Evolutionary conservation across 2,329 filamentous ascomycete species (phyloP), one percentile per base, ranked within the genome.

Genomic region (Pyricularia grisea): DNA sequence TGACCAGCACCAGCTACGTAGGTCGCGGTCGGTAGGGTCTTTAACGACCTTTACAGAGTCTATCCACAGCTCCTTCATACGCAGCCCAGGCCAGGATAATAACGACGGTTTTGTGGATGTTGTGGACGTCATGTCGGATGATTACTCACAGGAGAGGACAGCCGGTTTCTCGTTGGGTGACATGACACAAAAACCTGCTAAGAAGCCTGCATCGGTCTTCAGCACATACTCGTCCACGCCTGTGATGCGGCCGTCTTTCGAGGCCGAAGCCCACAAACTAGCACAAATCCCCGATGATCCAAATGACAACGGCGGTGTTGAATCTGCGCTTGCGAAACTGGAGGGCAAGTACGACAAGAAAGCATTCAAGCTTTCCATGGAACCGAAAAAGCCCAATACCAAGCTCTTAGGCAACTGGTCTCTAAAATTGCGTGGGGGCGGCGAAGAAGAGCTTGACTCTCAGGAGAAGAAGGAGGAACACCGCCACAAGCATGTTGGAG

Each of bases 321-420:
- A 98, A 76, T 93, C 94, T n/a, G 92, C 95, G 0, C 78, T 99
- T 67, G 80, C 94, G 73, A 99, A 98, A 75, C 84, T 99, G 0
- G 95, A 99, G 80, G 95, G 95, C 11, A 94, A 88, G 73, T 95
- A 90, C 73, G 85, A 90, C 75, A 88, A 84, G 73, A 87, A 78
- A 73, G 71, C 77, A 0, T 76, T 77, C 31, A 80, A 78, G 68
- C 75, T 81, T 14, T 82, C 79, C 17, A 80, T 82, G 71, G 79
- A 81, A 63, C 77, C 78, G 11, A 69, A 72, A 10, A 74, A 71
- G 20, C 71, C 73, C 55, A 72, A 74, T 17, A 60, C 63, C 1
- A 72, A 68, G 71, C 30, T 31, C 76, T 10, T 33, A 3, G 20
- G 27, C 20, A 68, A 30, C 55, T 58, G 55, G 27, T 23, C 50